Conservation (phyloP, 208 protist genomes). For the Crithidia sp. region DNA sequence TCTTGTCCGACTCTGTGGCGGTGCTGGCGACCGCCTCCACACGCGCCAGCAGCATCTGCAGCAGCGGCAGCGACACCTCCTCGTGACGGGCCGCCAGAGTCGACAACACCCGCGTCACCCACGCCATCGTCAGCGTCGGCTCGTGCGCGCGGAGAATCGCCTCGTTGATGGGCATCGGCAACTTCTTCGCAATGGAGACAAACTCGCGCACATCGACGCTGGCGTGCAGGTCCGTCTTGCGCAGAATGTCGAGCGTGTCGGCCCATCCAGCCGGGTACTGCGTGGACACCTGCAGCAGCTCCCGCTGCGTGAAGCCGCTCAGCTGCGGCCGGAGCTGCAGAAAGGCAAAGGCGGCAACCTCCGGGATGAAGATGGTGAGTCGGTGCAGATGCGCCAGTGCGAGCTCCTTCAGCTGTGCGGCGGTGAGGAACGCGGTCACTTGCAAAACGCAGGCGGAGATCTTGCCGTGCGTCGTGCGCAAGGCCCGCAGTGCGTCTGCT, state of each 20-base stretch:
- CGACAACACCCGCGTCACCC: constrained; percentile 71
- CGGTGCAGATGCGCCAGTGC: constrained; percentile 50
- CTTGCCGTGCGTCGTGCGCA: background rate
- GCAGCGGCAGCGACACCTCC: constrained; percentile 48
- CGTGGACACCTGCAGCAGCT: constrained; percentile 65
- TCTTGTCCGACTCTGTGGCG: constrained; percentile 67
- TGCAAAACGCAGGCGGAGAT: constrained; percentile 34
- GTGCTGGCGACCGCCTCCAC: constrained; percentile 42
- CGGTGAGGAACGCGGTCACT: constrained; percentile 29
- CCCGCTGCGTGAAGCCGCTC: constrained; percentile 44
- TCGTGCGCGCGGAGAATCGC: constrained; percentile 59
- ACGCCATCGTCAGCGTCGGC: constrained; percentile 59
- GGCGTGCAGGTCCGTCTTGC: constrained; percentile 45
- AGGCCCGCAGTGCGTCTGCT: background rate
- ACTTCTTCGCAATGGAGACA: constrained; percentile 44
- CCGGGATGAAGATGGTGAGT: constrained; percentile 48
- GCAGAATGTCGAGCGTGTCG: constrained; percentile 47
- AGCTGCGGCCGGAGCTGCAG: constrained; percentile 39
- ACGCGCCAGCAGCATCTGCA: constrained; percentile 45
- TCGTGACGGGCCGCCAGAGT: constrained; percentile 53
- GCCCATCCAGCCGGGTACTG: constrained; percentile 47
- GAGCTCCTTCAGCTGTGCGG: constrained; percentile 51
- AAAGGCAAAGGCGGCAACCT: constrained; percentile 39
- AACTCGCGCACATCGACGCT: constrained; percentile 75
- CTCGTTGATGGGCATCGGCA: constrained; percentile 71